Evolutionary conservation across 2,329 filamentous ascomycete genomes (phyloP).

Genomic region (Alternaria consortialis): DNA sequence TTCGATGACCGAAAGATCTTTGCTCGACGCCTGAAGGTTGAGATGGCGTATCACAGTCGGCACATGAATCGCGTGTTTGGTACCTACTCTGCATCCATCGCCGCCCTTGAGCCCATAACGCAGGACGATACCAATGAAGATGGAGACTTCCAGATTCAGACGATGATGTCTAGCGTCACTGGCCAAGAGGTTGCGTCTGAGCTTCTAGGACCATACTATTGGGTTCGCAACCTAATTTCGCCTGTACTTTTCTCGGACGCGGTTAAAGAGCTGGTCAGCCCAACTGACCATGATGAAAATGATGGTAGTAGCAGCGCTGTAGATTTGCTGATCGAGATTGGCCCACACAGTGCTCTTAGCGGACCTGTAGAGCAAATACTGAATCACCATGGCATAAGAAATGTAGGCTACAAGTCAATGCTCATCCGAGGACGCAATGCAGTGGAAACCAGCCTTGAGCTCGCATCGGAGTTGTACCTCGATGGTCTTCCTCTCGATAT

Average conservation of each 20-base stretch:
- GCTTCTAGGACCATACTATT: slow-evolving; percentile 13
- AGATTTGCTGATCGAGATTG: slow-evolving; percentile 22
- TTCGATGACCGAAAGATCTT: slow-evolving; percentile 51
- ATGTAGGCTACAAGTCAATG: not conserved
- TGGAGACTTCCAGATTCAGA: not conserved
- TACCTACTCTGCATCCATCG: too few relatives aligned
- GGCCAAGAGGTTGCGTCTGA: not conserved
- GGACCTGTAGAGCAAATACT: not conserved
- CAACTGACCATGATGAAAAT: too few relatives aligned
- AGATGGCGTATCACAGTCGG: slow-evolving; percentile 56
- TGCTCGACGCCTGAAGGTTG: slow-evolving; percentile 49
- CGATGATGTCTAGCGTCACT: slow-evolving; percentile 8
- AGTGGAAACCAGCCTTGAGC: not conserved
- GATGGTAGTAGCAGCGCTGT: not conserved
- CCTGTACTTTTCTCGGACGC: slow-evolving; percentile 15
- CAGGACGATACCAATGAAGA: not conserved
- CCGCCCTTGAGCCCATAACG: too few relatives aligned
- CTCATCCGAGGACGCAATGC: not conserved
- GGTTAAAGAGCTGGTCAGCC: too few relatives aligned
- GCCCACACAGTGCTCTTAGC: slow-evolving; percentile 13
- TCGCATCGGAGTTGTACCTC: not conserved
- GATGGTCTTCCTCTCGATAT: not conserved
- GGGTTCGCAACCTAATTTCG: slow-evolving; percentile 16
- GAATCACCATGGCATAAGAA: not conserved
- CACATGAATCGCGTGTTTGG: slow-evolving; percentile 44